Conservation (phyloP, 1,284 basidiomycete genomes). For the Cutaneotrichosporon mucoides region DNA sequence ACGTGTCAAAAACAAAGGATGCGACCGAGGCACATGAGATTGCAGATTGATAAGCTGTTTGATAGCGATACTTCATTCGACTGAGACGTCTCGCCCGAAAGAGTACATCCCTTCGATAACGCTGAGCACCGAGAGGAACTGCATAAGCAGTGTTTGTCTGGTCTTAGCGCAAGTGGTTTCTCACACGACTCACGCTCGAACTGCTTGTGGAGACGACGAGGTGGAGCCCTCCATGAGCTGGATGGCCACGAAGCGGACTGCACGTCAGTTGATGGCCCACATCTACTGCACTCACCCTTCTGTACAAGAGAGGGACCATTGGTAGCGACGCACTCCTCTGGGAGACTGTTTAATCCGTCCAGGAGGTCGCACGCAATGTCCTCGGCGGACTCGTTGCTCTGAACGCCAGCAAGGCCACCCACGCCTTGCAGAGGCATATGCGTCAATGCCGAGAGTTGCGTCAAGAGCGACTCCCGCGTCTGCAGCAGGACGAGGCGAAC, state of each 20-base stretch:
- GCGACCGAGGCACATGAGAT: too few relatives aligned
- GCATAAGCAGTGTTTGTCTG: slow-evolving; percentile 40
- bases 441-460: slow-evolving; percentile 31
- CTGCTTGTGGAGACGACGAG: slow-evolving; percentile 18
- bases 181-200: slow-evolving; percentile 31
- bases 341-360: slow-evolving; percentile 39
- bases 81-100: slow-evolving; percentile 32
- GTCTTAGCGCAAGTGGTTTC: slow-evolving; percentile 1
- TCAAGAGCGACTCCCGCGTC: slow-evolving; percentile 31
- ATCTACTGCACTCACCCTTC: slow-evolving; percentile 25
- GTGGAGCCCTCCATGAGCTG: slow-evolving; percentile 41
- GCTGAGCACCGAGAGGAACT: slow-evolving; percentile 39
- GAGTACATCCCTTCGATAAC: slow-evolving; percentile 44
- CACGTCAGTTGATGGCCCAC: not conserved
- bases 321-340: slow-evolving; percentile 39
- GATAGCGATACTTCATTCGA: slow-evolving; percentile 15
- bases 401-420: slow-evolving; percentile 24
- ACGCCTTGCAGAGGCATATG: slow-evolving; percentile 33
- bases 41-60: too few relatives aligned
- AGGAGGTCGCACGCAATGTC: slow-evolving; percentile 42
- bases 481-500: slow-evolving; percentile 40
- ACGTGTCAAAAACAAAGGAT: too few relatives aligned
- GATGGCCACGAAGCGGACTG: slow-evolving; percentile 42
- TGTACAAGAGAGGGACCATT: slow-evolving; percentile 44
- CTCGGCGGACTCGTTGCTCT: slow-evolving; percentile 30